Conservation (phyloP, 1,284 basidiomycete species). For the Melanopsichium pennsylvanicum region DNA sequence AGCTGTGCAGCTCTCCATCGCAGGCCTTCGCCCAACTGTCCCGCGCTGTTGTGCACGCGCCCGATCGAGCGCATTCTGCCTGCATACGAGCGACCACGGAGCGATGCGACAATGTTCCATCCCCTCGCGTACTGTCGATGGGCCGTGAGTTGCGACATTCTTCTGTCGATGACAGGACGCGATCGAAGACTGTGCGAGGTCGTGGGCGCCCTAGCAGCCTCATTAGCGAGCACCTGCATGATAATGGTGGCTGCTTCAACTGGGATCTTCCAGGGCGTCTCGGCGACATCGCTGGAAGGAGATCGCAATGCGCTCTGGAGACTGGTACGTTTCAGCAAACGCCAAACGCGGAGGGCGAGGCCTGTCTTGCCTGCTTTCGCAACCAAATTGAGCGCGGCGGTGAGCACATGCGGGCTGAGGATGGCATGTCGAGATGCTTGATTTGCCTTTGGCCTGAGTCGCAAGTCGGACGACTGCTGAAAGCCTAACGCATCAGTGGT, state of each 20-base stretch:
- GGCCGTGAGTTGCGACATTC: neutral
- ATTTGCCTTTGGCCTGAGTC: constrained; percentile 20
- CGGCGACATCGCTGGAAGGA: constrained; percentile 12
- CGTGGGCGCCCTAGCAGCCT: constrained; percentile 22
- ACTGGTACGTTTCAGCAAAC: constrained; percentile 46
- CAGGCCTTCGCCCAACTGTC: constrained; percentile 21
- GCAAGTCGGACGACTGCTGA: neutral
- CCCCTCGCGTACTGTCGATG: constrained; percentile 19
- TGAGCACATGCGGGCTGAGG: constrained; percentile 43
- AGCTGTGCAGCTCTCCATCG: constrained; percentile 27
- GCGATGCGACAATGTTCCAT: constrained; percentile 30
- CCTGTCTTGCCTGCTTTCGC: constrained; percentile 41
- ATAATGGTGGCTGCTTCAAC: constrained; percentile 43
- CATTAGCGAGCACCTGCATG: constrained; percentile 43
- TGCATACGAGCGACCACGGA: constrained; percentile 4
- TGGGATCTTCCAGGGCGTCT: constrained; percentile 31
- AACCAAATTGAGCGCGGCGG: constrained; percentile 45
- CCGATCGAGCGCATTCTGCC: neutral
- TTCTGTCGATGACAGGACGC: neutral
- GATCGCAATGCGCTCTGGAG: constrained; percentile 27
- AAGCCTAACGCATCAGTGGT: neutral
- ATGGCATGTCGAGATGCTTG: constrained; percentile 34
- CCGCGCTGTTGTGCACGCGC: neutral
- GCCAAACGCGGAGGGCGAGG: constrained; percentile 51
- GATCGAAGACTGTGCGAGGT: neutral